Evolutionary conservation across 208 protist genomes (phyloP).

Genomic region (Acanthamoeba divionensis): DNA sequence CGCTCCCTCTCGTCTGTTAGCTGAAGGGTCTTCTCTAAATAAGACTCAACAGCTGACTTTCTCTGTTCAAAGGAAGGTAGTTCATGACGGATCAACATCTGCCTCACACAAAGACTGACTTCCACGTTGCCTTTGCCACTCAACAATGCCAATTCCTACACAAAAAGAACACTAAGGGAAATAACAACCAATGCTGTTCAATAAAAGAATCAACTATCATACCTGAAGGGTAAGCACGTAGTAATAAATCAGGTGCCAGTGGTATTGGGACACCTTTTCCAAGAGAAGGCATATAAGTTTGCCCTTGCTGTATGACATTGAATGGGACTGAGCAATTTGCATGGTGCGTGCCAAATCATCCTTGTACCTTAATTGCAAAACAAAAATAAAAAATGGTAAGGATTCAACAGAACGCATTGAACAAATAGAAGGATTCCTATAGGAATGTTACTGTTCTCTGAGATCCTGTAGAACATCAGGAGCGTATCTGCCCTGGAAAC

Average conservation of each 20-base stretch:
- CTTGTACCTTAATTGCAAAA: too few species aligned
- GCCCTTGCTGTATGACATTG: neutral
- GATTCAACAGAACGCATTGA: too few species aligned
- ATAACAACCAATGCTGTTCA: too few species aligned
- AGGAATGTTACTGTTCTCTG: conserved; percentile 66
- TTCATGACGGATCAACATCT: neutral
- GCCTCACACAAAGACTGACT: neutral
- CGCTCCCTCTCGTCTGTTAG: neutral
- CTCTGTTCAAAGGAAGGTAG: neutral
- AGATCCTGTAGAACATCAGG: conserved; percentile 82
- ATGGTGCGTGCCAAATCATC: neutral
- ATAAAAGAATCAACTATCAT: too few species aligned
- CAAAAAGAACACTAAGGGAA: too few species aligned
- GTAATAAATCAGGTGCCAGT: neutral
- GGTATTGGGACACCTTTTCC: neutral
- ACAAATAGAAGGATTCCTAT: too few species aligned
- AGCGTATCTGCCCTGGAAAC: conserved; percentile 78
- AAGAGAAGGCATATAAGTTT: neutral
- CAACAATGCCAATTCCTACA: neutral
- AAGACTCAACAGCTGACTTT: neutral
- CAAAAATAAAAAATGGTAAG: too few species aligned
- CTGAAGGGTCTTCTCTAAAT: neutral
- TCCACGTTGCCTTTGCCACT: neutral
- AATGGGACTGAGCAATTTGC: neutral
- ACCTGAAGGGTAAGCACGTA: neutral